A percentile compares a stretch with the other conserved stretches of the same genome.
phyloP scores from a whole-genome alignment of 1,139 yeast species.

The Meyerozyma sp. region DNA sequence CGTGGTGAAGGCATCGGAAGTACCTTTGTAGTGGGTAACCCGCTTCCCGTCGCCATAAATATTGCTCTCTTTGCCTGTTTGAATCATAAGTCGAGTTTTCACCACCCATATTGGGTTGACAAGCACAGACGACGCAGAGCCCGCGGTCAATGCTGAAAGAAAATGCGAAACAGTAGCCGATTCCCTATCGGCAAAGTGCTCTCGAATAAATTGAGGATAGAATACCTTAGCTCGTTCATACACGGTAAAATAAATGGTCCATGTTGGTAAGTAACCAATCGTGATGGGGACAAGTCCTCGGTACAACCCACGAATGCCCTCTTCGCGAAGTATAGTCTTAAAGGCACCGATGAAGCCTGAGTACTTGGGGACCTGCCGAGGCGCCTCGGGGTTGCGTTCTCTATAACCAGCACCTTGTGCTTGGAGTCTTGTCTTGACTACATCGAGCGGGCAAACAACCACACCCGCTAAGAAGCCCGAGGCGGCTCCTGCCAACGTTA shows the following conservation, averaged over 20 bases:
- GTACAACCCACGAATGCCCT: conserved; percentile 79
- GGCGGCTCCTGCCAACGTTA: conserved; percentile 40
- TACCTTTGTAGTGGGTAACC: conserved; percentile 58
- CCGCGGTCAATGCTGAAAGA: conserved; percentile 83
- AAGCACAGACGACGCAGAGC: conserved; percentile 76
- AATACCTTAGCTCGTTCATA: conserved; percentile 71
- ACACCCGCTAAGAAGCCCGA: conserved; percentile 45
- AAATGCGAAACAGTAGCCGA: conserved; percentile 60
- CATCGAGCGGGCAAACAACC: conserved; percentile 44
- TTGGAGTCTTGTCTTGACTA: conserved; percentile 42
- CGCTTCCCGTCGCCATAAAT: conserved; percentile 20
- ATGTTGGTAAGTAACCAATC: conserved; percentile 91
- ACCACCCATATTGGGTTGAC: conserved; percentile 98
- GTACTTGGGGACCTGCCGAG: conserved; percentile 8
- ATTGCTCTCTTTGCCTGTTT: conserved; percentile 49
- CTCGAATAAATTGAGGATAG: conserved; percentile 26
- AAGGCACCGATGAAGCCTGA: conserved; percentile 38
- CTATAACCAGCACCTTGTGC: conserved; percentile 31
- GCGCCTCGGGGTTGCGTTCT: background rate
- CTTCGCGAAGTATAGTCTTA: conserved; percentile 60
- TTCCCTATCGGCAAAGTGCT: conserved; percentile 22
- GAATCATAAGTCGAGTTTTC: conserved; percentile 90
- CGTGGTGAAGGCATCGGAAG: conserved; percentile 74
- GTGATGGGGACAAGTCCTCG: conserved; percentile 89
- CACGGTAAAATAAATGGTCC: conserved; percentile 92